Base-by-base conservation (phyloP, 2,329 filamentous ascomycete genomes). In the Verticillium nubilum region DNA sequence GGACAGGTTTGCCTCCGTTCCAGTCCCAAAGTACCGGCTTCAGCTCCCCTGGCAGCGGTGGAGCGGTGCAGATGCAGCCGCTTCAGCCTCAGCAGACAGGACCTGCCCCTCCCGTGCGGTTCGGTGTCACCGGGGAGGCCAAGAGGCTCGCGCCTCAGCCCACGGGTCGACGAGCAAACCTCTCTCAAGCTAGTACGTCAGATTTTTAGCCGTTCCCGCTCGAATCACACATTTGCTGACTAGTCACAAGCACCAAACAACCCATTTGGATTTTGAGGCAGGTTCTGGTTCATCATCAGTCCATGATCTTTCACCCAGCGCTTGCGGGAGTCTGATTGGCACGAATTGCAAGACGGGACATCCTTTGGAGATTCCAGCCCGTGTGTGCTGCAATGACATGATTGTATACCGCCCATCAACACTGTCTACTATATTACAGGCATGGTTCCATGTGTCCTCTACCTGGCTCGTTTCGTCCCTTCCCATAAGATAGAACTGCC, bases 131-230 rank as follows among this genome's bases (percentile, higher is more conserved):
- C 60, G 78, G 81, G 28, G 85, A 87, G 55, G 78, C 86, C 29
- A 92, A 92, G 75, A 95, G 90, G 73, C 77, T 98, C 67, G 82
- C 85, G 62, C 87, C 93, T 29, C 95, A 98, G 77, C 84, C 92
- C 28, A 99, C 95, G 6, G 95, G 95, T 64, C 82, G 90, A 68
- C 87, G 90, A 78, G 95, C 95, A 59, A 97, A 98, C 73, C 82
- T 99, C 66, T 83, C 90, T 57, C 91, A 96, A 86, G 95, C 95
- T 70, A 99, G 94, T 98, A 88, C 89, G 94, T 93, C 47, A 27
- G 60, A 31, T 53, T n/a, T n/a, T n/a, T n/a, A n/a, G n/a, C 42
- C 6, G n/a, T 7, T 26, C 42, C n/a, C 19, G 4, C 2, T 50
- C 9, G 19, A 50, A 25, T 4, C 42, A 50, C 4, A 25, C 6